These are phyloP conservation scores for Oldenlandia corymbosa DNA, from an alignment of 257 asterid genomes.

Conservation along the genomic window DNA sequence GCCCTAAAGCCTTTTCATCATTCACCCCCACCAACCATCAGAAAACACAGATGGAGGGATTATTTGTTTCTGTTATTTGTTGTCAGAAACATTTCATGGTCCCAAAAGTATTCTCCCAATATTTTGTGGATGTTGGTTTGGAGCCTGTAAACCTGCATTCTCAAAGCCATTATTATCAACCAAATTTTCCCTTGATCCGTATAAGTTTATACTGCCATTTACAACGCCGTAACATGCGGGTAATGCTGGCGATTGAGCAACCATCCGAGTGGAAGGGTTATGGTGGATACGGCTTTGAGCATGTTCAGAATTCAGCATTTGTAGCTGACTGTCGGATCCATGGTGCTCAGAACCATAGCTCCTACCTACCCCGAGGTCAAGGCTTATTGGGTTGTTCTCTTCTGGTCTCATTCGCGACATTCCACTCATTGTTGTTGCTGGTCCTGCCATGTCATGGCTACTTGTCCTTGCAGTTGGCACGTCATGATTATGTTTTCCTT, in stretches of 20 bases:
- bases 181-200: constrained; percentile 22
- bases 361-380: constrained; percentile 84
- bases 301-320: constrained; percentile 27
- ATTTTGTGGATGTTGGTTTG: constrained; percentile 33
- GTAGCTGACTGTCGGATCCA: constrained; percentile 32
- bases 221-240: constrained; percentile 35
- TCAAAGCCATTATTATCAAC: constrained; percentile 24
- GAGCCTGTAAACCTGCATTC: constrained; percentile 28
- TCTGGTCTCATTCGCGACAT: constrained; percentile 40
- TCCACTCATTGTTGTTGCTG: constrained; percentile 32
- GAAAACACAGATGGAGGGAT: constrained; percentile 2
- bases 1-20: neutral
- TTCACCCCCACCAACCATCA: constrained; percentile 17
- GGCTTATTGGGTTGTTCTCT: constrained; percentile 55
- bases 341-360: constrained; percentile 34
- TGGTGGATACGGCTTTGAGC: constrained; percentile 26
- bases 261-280: constrained; percentile 33
- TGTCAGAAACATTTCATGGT: constrained; percentile 25
- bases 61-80: constrained; percentile 11
- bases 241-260: constrained; percentile 36
- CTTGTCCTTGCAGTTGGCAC: constrained; percentile 68
- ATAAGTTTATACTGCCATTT: constrained; percentile 27
- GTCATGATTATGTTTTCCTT: constrained; percentile 94
- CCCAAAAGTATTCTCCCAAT: constrained; percentile 36
- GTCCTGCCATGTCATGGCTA: constrained; percentile 59